Base-by-base conservation (phyloP, 2,329 filamentous ascomycete genomes). In the Ophiostoma populinum region DNA sequence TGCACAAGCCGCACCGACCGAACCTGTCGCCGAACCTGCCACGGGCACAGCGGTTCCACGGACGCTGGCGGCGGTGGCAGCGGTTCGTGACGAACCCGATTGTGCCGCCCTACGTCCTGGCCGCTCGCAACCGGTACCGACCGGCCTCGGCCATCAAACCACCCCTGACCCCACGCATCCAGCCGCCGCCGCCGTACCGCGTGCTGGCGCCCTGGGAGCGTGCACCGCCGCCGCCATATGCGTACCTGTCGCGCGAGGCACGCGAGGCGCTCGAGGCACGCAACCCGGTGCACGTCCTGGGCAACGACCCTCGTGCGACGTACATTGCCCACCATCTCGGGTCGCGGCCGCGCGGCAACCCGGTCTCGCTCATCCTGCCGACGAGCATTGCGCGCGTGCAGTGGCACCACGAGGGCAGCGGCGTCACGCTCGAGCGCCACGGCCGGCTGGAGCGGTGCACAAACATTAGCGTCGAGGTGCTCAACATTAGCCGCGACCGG, bases 321-420 rank as follows among this genome's bases (percentile, higher is more conserved):
- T 55, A 49, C 32, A 45, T 55, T 34, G 45, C 51, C 2, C 50
- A 54, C 36, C 37, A 43, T 2, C 38, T 55, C 12, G n/a, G n/a
- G 30, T 47, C 52, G 9, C 43, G 46, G 34, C 34, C 45, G 5
- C 39, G 44, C 3, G 45, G 47, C 13, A 49, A 51, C 4, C 49
- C 51, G 1, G 46, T 51, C 21, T 47, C 45, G 18, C 47, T 51
- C 36, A 37, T 55, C 7, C 39, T 53, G 13, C 41, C 48, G 29
- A 38, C 32, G 10, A 20, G 37, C 1, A 39, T 24, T 31, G 25
- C 10, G 34, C 30, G 22, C 18, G 5, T 16, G 34, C 16, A 12
- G 7, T 40, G 34, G 12, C 9, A 19, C 10, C 10, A 9, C 15
- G 22, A 33, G 22, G 31, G 34, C 25, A 19, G 20, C 31, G 12